phyloP scores from a whole-genome alignment of 2,329 filamentous ascomycete genomes.

The Cladosporium velox region DNA sequence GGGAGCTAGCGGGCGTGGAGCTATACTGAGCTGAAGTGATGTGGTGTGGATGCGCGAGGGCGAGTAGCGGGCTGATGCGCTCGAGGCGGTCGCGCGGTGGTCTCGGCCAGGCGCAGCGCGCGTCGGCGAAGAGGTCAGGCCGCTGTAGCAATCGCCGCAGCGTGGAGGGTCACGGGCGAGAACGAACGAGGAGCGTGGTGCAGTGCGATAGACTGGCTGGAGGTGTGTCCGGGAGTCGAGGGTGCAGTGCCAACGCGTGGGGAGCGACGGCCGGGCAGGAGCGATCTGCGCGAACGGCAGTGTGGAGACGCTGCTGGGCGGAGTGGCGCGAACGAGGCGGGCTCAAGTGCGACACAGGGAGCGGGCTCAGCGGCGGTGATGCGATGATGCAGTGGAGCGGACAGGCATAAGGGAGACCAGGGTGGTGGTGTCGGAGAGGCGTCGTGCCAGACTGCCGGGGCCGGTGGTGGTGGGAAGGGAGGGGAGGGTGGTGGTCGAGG shows the following conservation, averaged over 20 bases:
- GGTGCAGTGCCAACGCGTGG: slow-evolving; percentile 13
- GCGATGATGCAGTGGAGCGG: neutral
- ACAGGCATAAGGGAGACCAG: neutral
- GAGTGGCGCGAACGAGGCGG: neutral
- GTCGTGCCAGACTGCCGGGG: slow-evolving; percentile 10
- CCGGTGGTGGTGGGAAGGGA: neutral
- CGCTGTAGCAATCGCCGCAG: slow-evolving; percentile 1
- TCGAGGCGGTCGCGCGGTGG: slow-evolving; percentile 13
- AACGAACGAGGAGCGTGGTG: neutral
- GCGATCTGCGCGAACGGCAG: slow-evolving; percentile 6
- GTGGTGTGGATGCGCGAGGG: neutral
- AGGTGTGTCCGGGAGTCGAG: neutral
- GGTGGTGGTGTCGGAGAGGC: neutral
- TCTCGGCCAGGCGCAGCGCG: slow-evolving; percentile 19
- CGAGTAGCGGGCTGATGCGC: slow-evolving; percentile 8
- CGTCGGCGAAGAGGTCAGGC: slow-evolving; percentile 11
- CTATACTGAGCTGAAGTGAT: neutral
- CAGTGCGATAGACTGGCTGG: neutral
- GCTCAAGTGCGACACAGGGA: neutral
- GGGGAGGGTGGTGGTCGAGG: neutral
- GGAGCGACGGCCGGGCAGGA: slow-evolving; percentile 7
- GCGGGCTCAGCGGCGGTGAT: neutral
- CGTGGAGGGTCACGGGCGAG: neutral
- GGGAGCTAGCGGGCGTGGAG: slow-evolving; percentile 6
- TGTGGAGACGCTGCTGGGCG: neutral